phyloP scores from a whole-genome alignment of 2,329 filamentous ascomycete genomes.

The Cytospora chrysosperma region DNA sequence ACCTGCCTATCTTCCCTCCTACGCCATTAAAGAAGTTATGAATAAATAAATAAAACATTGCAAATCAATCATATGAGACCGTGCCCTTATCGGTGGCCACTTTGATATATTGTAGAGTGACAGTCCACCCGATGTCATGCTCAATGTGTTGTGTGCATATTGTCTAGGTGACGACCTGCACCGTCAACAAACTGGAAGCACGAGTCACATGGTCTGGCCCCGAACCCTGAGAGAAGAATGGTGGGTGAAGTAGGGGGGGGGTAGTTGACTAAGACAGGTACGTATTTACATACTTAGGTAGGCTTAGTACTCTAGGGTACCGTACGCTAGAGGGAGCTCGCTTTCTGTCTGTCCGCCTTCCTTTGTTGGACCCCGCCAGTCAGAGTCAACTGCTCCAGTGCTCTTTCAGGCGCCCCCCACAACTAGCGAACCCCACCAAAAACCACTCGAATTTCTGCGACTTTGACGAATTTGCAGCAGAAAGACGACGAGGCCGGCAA shows the following conservation, averaged over 20 bases:
- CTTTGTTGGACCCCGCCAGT: background rate
- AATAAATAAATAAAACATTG: background rate
- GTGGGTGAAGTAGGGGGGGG: background rate
- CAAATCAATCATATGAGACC: background rate
- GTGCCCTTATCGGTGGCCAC: too few relatives aligned
- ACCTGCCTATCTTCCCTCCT: background rate
- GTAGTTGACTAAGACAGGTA: background rate
- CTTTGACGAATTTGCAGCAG: conserved; percentile 6
- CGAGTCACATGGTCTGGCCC: background rate
- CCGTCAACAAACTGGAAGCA: too few relatives aligned
- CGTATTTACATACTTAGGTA: background rate
- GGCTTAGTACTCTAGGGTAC: background rate
- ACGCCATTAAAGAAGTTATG: background rate
- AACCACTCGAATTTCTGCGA: conserved; percentile 12
- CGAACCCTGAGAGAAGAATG: background rate
- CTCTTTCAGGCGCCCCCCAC: too few relatives aligned
- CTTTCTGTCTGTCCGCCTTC: background rate
- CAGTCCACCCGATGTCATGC: too few relatives aligned
- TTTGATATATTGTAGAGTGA: too few relatives aligned
- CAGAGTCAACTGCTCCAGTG: too few relatives aligned
- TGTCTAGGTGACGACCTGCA: too few relatives aligned
- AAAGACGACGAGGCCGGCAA: background rate
- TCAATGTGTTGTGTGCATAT: too few relatives aligned
- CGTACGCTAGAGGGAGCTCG: background rate
- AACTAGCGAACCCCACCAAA: conserved; percentile 16